Evolutionary conservation across 78 protist genomes (phyloP), one percentile per base, ranked within the genome.

Genomic region (Isochrysis galbana): DNA sequence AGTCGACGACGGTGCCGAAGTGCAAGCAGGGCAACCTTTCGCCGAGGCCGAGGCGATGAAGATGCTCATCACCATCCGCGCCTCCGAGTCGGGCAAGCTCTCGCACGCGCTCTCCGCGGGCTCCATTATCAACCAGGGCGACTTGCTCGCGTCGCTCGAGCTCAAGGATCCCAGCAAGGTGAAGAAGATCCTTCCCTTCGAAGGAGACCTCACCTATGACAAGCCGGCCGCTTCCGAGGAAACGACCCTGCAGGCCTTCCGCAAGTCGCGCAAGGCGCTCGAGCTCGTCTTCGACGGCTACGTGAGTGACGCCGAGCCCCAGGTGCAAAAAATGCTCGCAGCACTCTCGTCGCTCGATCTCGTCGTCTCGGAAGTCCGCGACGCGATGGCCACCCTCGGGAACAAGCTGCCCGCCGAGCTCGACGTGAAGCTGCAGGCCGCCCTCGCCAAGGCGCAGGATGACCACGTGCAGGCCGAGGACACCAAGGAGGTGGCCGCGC

Each of bases 1-100:
- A 2, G 98, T 96, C 3, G 94, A 54, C 7, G 98, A 98, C 38
- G 98, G 98, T 36, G 87, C 95, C 26, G 93, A 94, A 39, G 22
- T 88, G 26, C 45, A 0, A 26, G 10, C 5, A 10, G 91, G 91
- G 14, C 46, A 2, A 22, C 25, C 91, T 22, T 88, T 21, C 36
- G 97, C 97, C 36, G 69, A 80, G 41, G 95, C 42, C 96, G 99
- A 98, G 92, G 98, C 96, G 38, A 98, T 98, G 99, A 98, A 98
- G 96, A 98, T 98, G 99, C 84, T 93, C 92, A 80, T 96, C 97
- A 95, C 95, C 32, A 83, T 98, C 38, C 26, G 29, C 11, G 95
- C 94, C 5, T 51, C 94, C 36, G 97, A 95, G 44, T 70, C 94
- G 0, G 99, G 99, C 51, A 23, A 0, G 48, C 67, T 98, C 74